Percentiles rank a stretch among this genome's conserved stretches.
phyloP scores from a whole-genome alignment of 2,329 filamentous ascomycete species.

The Alternaria burnsii region DNA sequence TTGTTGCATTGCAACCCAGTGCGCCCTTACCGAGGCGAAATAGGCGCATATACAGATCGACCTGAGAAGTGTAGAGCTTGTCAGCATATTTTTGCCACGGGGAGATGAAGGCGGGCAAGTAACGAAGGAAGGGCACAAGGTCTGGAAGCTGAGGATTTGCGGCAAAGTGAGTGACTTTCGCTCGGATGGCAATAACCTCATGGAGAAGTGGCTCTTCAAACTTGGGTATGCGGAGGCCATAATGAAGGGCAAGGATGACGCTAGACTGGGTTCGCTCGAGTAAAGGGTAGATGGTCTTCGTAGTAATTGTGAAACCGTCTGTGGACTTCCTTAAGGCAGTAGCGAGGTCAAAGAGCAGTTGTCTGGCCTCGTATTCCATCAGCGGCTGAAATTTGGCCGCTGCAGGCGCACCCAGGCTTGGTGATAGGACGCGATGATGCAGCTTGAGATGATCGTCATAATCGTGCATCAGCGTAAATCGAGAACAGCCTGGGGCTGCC shows the following conservation, averaged over 20 bases:
- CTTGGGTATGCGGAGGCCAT: slow-evolving; percentile 16
- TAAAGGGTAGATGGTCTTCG: slow-evolving; percentile 14
- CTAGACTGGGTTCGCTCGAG: slow-evolving; percentile 21
- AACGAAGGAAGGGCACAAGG: slow-evolving; percentile 12
- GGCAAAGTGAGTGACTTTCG: slow-evolving; percentile 15
- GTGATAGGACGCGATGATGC: slow-evolving; percentile 18
- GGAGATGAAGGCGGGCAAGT: slow-evolving; percentile 11
- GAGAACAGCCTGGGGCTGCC: slow-evolving; percentile 14
- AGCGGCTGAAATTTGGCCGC: slow-evolving; percentile 14
- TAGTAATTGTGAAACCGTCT: slow-evolving; percentile 10
- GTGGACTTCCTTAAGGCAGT: not conserved
- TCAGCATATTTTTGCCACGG: slow-evolving; percentile 18
- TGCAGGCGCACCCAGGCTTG: slow-evolving; percentile 19
- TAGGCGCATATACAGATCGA: slow-evolving; percentile 17
- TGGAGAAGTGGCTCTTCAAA: slow-evolving; percentile 16
- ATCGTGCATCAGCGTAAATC: slow-evolving; percentile 22
- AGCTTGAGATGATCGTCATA: slow-evolving; percentile 21
- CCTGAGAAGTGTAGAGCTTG: slow-evolving; percentile 16
- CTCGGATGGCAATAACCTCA: slow-evolving; percentile 13
- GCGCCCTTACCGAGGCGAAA: slow-evolving; percentile 10
- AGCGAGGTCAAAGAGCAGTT: slow-evolving; percentile 18
- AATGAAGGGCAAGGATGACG: slow-evolving; percentile 20
- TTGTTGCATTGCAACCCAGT: slow-evolving; percentile 19
- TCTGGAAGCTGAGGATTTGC: slow-evolving; percentile 21
- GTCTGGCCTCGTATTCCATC: slow-evolving; percentile 18